phyloP scores from a whole-genome alignment of 2,329 filamentous ascomycete species.

The Paecilomyces dactylethromorphus region DNA sequence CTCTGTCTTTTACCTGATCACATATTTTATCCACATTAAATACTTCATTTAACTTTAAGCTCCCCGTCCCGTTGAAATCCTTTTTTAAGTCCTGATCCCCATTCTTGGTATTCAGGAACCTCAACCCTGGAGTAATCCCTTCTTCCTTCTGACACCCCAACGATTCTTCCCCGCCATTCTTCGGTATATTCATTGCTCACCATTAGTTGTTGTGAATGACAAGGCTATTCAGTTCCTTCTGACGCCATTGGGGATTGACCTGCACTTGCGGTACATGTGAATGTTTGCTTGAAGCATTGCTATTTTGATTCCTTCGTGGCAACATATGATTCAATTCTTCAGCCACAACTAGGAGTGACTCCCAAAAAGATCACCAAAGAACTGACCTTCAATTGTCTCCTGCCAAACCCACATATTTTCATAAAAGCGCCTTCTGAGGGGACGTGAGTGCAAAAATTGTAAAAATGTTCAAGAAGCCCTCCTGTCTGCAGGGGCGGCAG shows the following conservation, averaged over 20 bases:
- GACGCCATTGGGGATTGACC: not conserved
- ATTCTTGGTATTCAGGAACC: slow-evolving; percentile 7
- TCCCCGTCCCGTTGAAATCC: slow-evolving; percentile 11
- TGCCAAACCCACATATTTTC: not conserved
- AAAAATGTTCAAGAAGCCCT: slow-evolving; percentile 28
- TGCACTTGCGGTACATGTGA: not conserved
- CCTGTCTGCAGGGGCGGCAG: slow-evolving; percentile 24
- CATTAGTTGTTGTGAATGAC: not conserved
- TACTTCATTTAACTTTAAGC: slow-evolving; percentile 21
- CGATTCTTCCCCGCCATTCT: not conserved
- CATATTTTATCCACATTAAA: slow-evolving; percentile 26
- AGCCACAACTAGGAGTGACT: not conserved
- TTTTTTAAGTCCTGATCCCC: slow-evolving; percentile 4
- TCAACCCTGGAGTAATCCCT: slow-evolving; percentile 5
- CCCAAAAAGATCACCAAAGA: not conserved
- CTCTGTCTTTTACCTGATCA: slow-evolving; percentile 24
- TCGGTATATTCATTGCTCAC: not conserved
- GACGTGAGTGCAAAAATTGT: not conserved
- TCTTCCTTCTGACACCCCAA: slow-evolving; percentile 7
- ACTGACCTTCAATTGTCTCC: not conserved
- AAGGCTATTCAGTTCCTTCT: not conserved
- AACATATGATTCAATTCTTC: not conserved
- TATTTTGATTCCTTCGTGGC: not conserved
- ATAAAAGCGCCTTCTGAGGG: not conserved
- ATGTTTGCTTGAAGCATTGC: not conserved